Conservation (phyloP, 2,329 filamentous ascomycete species). For the Lojkania enalia region DNA sequence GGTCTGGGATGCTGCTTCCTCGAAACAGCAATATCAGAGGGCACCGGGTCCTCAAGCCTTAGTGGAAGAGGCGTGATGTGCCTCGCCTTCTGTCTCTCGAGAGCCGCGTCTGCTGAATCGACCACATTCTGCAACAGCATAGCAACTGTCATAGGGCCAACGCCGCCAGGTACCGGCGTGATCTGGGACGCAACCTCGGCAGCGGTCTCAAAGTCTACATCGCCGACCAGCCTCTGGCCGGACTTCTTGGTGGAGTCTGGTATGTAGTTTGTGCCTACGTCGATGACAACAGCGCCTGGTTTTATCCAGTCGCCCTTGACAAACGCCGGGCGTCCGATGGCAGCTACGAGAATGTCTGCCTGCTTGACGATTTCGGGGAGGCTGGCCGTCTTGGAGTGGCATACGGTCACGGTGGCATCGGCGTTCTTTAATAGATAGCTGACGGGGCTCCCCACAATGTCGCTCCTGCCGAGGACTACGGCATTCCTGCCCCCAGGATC, state of each 20-base stretch:
- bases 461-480: constrained; percentile 90
- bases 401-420: constrained; percentile 94
- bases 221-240: constrained; percentile 87
- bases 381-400: constrained; percentile 83
- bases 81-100: constrained; percentile 79
- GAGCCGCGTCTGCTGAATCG: constrained; percentile 78
- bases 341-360: constrained; percentile 88
- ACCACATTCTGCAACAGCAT: constrained; percentile 98
- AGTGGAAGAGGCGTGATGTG: constrained; percentile 81
- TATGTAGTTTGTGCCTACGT: constrained; percentile 97
- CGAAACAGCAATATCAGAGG: constrained; percentile 94
- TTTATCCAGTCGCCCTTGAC: constrained; percentile 97
- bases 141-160: constrained; percentile 97
- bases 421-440: constrained; percentile 95
- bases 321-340: constrained; percentile 84
- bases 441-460: constrained; percentile 96
- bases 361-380: constrained; percentile 74
- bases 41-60: constrained; percentile 77
- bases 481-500: constrained; percentile 87
- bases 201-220: constrained; percentile 89
- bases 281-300: constrained; percentile 91
- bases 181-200: constrained; percentile 86
- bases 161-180: constrained; percentile 93
- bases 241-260: constrained; percentile 88
- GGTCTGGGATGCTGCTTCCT: constrained; percentile 88